These are phyloP conservation scores for Oryza brachyantha DNA, from an alignment of 176 grass and related monocot genomes.

Conservation along the genomic window DNA sequence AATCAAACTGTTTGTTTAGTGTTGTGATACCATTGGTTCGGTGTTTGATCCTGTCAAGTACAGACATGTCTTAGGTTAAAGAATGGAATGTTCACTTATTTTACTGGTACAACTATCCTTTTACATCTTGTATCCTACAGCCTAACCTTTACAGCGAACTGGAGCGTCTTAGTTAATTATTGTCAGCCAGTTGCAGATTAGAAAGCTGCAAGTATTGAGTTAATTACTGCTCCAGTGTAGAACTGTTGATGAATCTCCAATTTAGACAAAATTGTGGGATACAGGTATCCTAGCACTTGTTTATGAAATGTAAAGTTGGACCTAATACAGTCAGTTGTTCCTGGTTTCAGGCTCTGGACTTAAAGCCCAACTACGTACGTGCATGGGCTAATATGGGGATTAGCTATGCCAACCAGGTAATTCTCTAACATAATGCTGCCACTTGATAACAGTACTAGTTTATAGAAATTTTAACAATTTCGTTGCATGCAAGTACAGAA, in stretches of 20 bases:
- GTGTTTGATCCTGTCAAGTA: not conserved
- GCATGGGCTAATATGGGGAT: slow-evolving; percentile 99
- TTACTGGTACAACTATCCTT: slow-evolving; percentile 5
- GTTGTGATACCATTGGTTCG: not conserved
- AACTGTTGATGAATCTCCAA: not conserved
- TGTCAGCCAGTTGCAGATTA: not conserved
- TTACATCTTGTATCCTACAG: not conserved
- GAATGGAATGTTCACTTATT: slow-evolving; percentile 11
- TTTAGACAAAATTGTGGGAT: not conserved
- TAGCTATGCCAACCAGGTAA: slow-evolving; percentile 98
- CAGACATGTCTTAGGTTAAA: not conserved
- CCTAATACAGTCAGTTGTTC: slow-evolving; percentile 31
- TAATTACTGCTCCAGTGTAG: not conserved
- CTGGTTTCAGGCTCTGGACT: slow-evolving; percentile 78
- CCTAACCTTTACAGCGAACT: not conserved
- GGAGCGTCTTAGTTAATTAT: not conserved
- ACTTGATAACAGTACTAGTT: not conserved
- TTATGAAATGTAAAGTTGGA: slow-evolving; percentile 16
- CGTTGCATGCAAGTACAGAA: not conserved
- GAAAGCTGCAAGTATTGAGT: not conserved
- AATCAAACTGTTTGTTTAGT: slow-evolving; percentile 12
- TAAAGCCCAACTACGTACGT: slow-evolving; percentile 98
- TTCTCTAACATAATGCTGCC: slow-evolving; percentile 13
- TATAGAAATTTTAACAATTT: slow-evolving; percentile 20
- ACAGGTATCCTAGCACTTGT: not conserved